Base-by-base conservation (phyloP, 495 filamentous ascomycete genomes). In the Immersiella caudata region DNA sequence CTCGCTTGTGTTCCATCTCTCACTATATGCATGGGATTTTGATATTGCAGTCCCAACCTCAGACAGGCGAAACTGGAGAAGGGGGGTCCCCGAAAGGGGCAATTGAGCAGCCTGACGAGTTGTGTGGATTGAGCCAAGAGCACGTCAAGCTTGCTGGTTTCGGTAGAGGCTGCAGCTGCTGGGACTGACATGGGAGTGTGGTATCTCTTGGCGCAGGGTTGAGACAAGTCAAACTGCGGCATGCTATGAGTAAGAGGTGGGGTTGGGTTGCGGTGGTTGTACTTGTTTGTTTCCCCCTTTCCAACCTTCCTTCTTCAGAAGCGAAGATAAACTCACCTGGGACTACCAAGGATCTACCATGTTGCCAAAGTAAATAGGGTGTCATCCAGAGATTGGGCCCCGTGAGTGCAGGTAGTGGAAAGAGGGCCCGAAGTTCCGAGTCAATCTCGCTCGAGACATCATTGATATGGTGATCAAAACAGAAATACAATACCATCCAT, bases 21-120 rank as follows among this genome's bases (percentile, higher is more conserved):
- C 57, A 60, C 25, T 60, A 60, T 60, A 60, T 60, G 57, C 57
- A 60, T 40, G 57, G 57, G 57, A 60, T 60, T 60, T 60, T 60
- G 57, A 60, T 60, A 29, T 60, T 36, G 26, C 29, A 9, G 18
- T 57, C 22, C 21, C 54, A 57, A 5, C 21, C 54, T 24, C 54
- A 24, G 20, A 56, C 20, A 7, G 20, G 9, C n/a, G 21, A 56
- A 6, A 6, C 52, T 26, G 25, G 52, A 26, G 49, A n/a, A 26
- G 52, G 52, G 52, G 20, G 40, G 40, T 6, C 40, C 33, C 40
- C 40, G 40, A 18, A 46, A 46, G 40, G 16, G 40, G 40, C 16
- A 46, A 46, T 18, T 14, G 40, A 46, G 40, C 4, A 14, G 16
- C 5, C 40, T 12, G 40, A 12, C 40, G 40, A 12, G 40, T 5